phyloP scores from a whole-genome alignment of 805 yeast genomes.

The Cyberlindnera veronae region DNA sequence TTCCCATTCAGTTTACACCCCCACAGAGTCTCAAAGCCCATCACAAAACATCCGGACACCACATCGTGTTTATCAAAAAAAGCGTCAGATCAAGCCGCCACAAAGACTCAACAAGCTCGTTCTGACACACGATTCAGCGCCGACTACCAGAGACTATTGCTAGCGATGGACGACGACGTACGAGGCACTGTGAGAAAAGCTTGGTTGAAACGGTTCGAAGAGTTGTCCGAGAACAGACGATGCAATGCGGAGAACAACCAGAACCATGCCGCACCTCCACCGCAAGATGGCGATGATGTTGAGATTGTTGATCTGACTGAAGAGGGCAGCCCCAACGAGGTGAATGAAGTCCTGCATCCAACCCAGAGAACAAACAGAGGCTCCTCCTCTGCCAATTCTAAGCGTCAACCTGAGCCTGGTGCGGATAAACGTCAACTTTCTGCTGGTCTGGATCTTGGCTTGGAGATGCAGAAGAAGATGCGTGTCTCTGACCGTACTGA shows the following conservation, averaged over 20 bases:
- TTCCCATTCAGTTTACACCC: not conserved
- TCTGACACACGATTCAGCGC: no score
- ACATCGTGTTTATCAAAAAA: not conserved
- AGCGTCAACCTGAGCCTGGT: no score
- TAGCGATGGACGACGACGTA: conserved; percentile 1
- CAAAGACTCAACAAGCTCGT: no score
- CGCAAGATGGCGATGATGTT: not conserved
- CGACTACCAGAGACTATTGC: not conserved
- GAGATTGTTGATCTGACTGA: not conserved
- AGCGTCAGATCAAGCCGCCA: not conserved
- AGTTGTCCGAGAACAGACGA: not conserved
- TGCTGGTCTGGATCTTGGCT: no score
- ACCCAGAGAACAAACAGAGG: no score
- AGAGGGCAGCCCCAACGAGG: no score
- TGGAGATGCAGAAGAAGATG: no score
- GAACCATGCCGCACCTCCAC: no score
- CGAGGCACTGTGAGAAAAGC: conserved; percentile 17
- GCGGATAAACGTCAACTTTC: no score
- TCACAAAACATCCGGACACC: conserved; percentile 8
- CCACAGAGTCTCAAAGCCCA: not conserved
- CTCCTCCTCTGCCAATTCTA: no score
- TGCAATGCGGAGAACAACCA: no score
- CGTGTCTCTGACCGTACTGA: not conserved
- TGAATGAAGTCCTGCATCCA: no score
- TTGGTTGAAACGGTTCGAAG: conserved; percentile 15